phyloP scores from a whole-genome alignment of 495 filamentous ascomycete genomes.

The Aspergillus heteromorphus region DNA sequence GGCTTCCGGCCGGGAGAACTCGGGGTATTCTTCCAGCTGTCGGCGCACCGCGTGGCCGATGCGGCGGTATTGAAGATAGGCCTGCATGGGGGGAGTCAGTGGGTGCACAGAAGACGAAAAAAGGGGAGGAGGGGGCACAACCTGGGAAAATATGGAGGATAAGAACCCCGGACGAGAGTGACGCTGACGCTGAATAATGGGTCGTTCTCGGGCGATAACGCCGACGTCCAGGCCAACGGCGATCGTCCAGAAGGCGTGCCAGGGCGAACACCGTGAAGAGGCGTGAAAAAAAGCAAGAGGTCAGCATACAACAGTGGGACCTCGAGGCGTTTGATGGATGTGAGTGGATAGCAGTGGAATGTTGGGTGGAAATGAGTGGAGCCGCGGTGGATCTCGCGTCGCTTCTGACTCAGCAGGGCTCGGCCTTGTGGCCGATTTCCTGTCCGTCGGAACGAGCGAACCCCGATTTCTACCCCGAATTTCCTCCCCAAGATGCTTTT shows the following conservation, averaged over 20 bases:
- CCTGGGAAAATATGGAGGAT: neutral
- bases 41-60: slow-evolving; percentile 3
- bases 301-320: neutral
- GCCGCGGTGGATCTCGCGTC: neutral
- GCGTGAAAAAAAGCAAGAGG: neutral
- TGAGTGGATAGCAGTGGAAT: too few relatives aligned
- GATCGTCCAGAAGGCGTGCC: neutral
- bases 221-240: neutral
- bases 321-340: neutral
- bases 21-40: slow-evolving; percentile 1
- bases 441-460: too few relatives aligned
- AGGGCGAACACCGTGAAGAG: neutral
- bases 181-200: neutral
- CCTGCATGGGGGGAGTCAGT: slow-evolving; percentile 3
- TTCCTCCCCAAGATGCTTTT: too few relatives aligned
- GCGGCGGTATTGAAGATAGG: slow-evolving; percentile 5
- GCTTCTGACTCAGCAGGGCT: neutral
- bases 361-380: neutral
- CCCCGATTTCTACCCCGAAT: too few relatives aligned
- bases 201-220: neutral
- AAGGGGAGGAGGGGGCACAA: neutral
- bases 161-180: neutral
- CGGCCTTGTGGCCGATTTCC: neutral
- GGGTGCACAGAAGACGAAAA: neutral
- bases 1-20: neutral